Evolutionary conservation across 768 basidiomycete genomes (phyloP), one percentile per base, ranked within the genome.

Genomic region (Asterophora parasitica): DNA sequence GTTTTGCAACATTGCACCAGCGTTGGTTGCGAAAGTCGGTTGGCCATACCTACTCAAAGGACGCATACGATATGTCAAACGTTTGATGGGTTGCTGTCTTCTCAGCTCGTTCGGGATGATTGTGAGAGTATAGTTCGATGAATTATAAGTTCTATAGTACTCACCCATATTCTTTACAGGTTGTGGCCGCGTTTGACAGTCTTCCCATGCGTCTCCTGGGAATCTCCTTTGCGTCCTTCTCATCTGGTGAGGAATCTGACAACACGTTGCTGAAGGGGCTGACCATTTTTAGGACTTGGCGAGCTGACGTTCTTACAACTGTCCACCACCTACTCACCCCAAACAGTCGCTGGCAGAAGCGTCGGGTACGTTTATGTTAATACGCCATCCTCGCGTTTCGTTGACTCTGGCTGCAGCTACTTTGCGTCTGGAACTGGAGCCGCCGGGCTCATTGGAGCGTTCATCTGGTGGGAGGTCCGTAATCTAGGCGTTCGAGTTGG

Each of bases 361-460:
- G 79, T 99, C 9, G 92, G 95, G 85, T 87, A 60, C 31, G 78
- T 56, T 7, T 23, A 23, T 23, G 23, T 23, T 10, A 12, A 31
- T 31, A 3, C 30, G 9, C 9, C 30, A 31, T 23, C 23, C 23
- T 6, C 6, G 23, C 23, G 6, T 23, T 23, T 23, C 23, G 23
- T 31, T 31, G 30, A 31, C 17, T 7, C 11, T 23, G 38, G 10
- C 19, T 19, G 5, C 15, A 88, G 88, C 4, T 96, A 92, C 59
- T 99, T 97, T 65, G 85, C 94, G 6, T 85, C 86, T 7, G 95
- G 95, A 0, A 98, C 95, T 0, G 95, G 95, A 1, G 91, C 88
- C 4, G 95, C 95, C 0, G 95, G 95, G 0, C 78, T 99, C 1
- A 86, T 85, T 1, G 95, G 95, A 6, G 92, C 95, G 0, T 86